A percentile compares a stretch with the other conserved stretches of the same genome.
Evolutionary conservation across 2,329 filamentous ascomycete genomes (phyloP).

Genomic region (Tolypocladium paradoxum): DNA sequence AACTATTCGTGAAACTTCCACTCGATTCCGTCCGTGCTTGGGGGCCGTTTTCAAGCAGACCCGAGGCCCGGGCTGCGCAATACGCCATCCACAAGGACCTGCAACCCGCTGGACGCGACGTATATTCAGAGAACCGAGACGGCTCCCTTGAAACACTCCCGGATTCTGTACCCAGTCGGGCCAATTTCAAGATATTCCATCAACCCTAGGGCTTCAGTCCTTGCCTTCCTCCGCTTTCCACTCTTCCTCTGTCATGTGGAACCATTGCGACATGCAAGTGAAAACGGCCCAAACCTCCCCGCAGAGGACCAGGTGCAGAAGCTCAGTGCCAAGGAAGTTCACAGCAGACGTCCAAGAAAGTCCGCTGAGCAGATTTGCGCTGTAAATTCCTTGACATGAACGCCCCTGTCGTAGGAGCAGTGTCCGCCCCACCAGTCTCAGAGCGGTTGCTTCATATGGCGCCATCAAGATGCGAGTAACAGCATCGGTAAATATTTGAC

Average conservation of each 20-base stretch:
- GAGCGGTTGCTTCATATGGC: conserved; percentile 35
- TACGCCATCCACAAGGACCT: no score
- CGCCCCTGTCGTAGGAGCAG: conserved; percentile 29
- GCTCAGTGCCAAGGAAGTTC: conserved; percentile 36
- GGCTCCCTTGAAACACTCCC: no score
- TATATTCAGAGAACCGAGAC: no score
- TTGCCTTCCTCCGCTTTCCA: conserved; percentile 25
- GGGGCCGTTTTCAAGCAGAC: not conserved
- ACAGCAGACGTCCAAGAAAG: conserved; percentile 27
- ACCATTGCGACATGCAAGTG: conserved; percentile 25
- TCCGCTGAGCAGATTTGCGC: conserved; percentile 22
- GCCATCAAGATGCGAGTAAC: conserved; percentile 29
- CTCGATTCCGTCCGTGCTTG: not conserved
- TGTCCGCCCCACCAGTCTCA: conserved; percentile 33
- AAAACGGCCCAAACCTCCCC: conserved; percentile 34
- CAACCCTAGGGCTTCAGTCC: no score
- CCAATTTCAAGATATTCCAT: no score
- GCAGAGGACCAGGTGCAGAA: conserved; percentile 32
- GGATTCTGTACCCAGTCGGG: no score
- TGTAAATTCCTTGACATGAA: conserved; percentile 26
- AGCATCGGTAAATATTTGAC: conserved; percentile 34
- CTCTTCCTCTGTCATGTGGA: conserved; percentile 32
- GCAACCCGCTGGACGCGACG: not conserved
- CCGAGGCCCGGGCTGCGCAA: no score
- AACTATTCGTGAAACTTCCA: not conserved